phyloP scores from a whole-genome alignment of 345 rosid species.

The Crucihimalaya himalaica region DNA sequence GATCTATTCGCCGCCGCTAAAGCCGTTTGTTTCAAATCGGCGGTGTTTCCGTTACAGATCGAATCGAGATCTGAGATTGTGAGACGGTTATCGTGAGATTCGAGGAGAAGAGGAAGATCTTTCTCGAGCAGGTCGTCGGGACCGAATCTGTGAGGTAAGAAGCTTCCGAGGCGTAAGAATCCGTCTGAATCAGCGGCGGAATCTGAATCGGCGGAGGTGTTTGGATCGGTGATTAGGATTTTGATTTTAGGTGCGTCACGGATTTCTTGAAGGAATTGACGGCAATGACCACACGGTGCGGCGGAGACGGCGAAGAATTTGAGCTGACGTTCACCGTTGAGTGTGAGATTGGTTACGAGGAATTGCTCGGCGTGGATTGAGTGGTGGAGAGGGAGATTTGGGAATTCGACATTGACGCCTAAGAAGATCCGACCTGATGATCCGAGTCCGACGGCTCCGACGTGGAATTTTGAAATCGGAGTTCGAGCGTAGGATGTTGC shows the following conservation, averaged over 20 bases:
- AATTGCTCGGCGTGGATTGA: conserved; percentile 97
- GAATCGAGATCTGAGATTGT: conserved; percentile 22
- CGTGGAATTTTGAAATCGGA: conserved; percentile 78
- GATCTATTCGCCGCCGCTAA: conserved; percentile 79
- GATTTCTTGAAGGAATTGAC: conserved; percentile 89
- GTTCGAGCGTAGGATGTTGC: conserved; percentile 76
- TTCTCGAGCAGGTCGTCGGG: conserved; percentile 73
- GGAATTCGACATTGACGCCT: conserved; percentile 88
- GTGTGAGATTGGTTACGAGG: conserved; percentile 79
- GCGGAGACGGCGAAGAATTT: conserved; percentile 72
- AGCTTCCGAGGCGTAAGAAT: conserved; percentile 48
- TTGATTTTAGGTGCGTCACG: conserved; percentile 63
- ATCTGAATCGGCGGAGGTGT: conserved; percentile 4
- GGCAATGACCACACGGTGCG: conserved; percentile 99
- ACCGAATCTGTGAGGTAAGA: conserved; percentile 82
- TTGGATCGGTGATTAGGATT: conserved; percentile 51
- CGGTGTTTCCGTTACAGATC: not conserved
- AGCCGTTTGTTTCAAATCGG: conserved; percentile 51
- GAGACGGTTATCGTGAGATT: conserved; percentile 57
- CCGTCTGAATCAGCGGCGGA: conserved; percentile 25
- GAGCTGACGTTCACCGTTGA: conserved; percentile 64
- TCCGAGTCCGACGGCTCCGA: conserved; percentile 84
- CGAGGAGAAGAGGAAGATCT: conserved; percentile 66
- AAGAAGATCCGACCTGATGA: conserved; percentile 85
- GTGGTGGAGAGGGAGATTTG: conserved; percentile 88